Percentiles rank a stretch among this genome's conserved stretches.
Evolutionary conservation across 2,329 filamentous ascomycete species (phyloP).

Genomic region (Pseudomassariella vexata): DNA sequence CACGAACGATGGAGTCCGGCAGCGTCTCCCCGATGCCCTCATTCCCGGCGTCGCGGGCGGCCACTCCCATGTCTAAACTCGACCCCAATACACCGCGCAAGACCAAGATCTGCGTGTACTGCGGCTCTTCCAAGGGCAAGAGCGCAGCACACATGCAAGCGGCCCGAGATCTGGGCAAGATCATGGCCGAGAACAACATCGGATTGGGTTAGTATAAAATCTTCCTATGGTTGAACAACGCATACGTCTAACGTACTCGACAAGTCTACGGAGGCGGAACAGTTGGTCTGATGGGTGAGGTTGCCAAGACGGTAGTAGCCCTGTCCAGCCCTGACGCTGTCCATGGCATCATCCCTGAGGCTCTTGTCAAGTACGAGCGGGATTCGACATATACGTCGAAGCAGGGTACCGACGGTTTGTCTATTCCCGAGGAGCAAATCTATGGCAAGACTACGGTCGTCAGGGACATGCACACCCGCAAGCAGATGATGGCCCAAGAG

Average conservation of each 20-base stretch:
- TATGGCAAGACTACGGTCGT: constrained; percentile 88
- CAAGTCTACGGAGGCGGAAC: constrained; percentile 92
- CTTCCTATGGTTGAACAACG: neutral
- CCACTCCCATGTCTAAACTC: constrained; percentile 21
- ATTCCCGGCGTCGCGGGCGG: constrained; percentile 21
- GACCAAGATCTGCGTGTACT: constrained; percentile 87
- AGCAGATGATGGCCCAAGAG: constrained; percentile 86
- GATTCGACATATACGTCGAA: constrained; percentile 47
- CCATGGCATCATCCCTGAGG: constrained; percentile 88
- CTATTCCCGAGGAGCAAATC: constrained; percentile 55
- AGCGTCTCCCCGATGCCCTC: constrained; percentile 30
- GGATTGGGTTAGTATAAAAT: constrained; percentile 57
- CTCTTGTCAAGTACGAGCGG: constrained; percentile 75
- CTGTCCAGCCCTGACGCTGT: constrained; percentile 76
- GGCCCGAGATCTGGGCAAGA: constrained; percentile 66
- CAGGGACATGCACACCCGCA: constrained; percentile 92
- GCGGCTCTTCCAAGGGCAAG: constrained; percentile 72
- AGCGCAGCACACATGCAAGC: constrained; percentile 71
- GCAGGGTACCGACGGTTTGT: constrained; percentile 41
- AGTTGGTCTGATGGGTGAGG: constrained; percentile 89
- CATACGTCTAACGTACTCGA: neutral
- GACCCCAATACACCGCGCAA: constrained; percentile 27
- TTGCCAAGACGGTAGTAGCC: constrained; percentile 79
- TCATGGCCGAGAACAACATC: constrained; percentile 72
- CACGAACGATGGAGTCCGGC: constrained; percentile 39